Evolutionary conservation across 192 early-diverging fungal species (phyloP).

Genomic region (Backusella luteola): DNA sequence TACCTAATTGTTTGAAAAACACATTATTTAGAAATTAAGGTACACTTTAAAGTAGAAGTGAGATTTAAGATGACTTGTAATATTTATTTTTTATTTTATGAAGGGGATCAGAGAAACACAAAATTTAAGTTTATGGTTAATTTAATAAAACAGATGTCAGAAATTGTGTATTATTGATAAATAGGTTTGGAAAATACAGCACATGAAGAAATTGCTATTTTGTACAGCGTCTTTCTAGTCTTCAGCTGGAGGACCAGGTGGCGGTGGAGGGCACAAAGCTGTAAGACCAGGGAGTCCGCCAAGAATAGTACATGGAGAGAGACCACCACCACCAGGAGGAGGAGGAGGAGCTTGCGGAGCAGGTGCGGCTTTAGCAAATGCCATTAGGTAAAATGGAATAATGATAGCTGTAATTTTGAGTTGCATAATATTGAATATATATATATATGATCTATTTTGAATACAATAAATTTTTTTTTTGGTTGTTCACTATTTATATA

Average conservation of each 20-base stretch:
- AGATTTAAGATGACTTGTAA: too few relatives aligned
- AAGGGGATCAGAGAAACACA: too few relatives aligned
- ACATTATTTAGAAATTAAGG: too few relatives aligned
- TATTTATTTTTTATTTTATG: too few relatives aligned
- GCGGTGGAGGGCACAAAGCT: background rate
- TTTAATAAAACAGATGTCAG: too few relatives aligned
- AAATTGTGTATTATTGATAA: too few relatives aligned
- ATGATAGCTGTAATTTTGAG: background rate
- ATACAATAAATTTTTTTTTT: too few relatives aligned
- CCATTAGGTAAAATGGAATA: background rate
- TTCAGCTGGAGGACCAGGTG: background rate
- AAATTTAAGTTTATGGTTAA: too few relatives aligned
- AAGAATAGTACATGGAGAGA: background rate
- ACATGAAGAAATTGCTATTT: background rate
- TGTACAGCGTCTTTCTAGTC: background rate
- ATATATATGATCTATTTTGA: background rate
- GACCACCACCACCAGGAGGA: background rate
- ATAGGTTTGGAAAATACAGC: too few relatives aligned
- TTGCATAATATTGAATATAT: background rate
- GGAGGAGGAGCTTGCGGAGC: background rate
- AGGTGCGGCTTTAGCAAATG: background rate
- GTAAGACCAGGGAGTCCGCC: background rate
- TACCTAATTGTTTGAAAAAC: too few relatives aligned
- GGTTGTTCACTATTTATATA: background rate
- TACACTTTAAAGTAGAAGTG: too few relatives aligned